Conservation (phyloP, 305 asterid species). For the Lippia alba region DNA sequence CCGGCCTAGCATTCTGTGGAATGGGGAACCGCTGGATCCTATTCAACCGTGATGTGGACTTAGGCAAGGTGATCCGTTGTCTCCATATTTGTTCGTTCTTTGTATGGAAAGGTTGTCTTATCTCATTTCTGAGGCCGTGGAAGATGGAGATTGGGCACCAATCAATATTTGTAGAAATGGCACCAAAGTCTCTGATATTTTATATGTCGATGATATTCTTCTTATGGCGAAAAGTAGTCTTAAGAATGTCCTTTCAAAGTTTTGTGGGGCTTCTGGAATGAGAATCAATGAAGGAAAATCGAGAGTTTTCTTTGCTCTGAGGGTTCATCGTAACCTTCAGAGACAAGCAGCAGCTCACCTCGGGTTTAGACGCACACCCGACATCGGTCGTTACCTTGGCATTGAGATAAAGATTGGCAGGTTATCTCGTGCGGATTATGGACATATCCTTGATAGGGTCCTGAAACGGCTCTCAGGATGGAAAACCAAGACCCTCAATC, state of each 20-base stretch:
- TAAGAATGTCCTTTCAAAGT: background rate
- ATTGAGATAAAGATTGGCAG: background rate
- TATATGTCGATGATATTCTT: background rate
- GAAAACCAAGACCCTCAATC: background rate
- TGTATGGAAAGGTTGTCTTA: background rate
- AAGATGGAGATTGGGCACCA: background rate
- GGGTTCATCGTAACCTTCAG: background rate
- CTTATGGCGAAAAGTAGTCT: too few relatives aligned
- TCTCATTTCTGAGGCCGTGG: background rate
- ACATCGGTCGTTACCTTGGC: background rate
- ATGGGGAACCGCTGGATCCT: background rate
- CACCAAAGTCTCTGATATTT: background rate
- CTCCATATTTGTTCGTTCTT: background rate
- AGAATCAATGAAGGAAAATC: background rate
- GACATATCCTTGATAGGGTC: background rate
- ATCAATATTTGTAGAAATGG: background rate
- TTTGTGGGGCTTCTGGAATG: background rate
- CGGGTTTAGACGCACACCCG: background rate
- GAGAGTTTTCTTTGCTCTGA: background rate
- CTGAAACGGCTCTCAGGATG: background rate
- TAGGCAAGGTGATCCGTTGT: background rate
- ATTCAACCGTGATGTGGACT: background rate
- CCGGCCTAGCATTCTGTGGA: background rate
- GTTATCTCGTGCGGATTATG: background rate
- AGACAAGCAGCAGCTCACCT: background rate